Percentiles rank a stretch among this genome's conserved stretches.
phyloP scores from a whole-genome alignment of 306 rosid species.

The Cicer chorassanicum region DNA sequence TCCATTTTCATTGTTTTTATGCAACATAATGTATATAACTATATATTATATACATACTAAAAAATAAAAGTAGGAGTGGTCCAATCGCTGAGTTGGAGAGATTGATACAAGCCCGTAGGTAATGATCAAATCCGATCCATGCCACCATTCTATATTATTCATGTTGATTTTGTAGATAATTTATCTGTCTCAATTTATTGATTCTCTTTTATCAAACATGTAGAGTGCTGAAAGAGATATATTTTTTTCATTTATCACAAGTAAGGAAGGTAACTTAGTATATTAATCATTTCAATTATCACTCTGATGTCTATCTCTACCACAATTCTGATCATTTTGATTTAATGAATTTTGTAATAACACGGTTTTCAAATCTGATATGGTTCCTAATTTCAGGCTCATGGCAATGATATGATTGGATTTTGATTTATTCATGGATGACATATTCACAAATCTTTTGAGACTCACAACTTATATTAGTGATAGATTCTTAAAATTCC shows the following conservation, averaged over 20 bases:
- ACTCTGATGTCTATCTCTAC: background rate
- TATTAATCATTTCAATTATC: background rate
- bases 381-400: conserved; percentile 51
- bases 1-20: background rate
- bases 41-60: background rate
- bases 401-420: conserved; percentile 46
- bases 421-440: conserved; percentile 59
- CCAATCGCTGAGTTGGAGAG: conserved; percentile 40
- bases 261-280: conserved; percentile 1
- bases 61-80: conserved; percentile 47
- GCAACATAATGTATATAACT: too few relatives aligned
- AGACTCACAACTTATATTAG: conserved; percentile 60
- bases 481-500: conserved; percentile 52
- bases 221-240: background rate
- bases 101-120: conserved; percentile 50
- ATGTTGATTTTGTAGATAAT: background rate
- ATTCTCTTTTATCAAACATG: background rate
- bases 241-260: background rate
- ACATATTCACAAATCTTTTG: conserved; percentile 55
- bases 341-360: background rate
- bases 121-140: conserved; percentile 42
- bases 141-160: background rate
- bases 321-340: background rate
- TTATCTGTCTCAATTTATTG: background rate
- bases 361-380: conserved; percentile 33